phyloP scores from a whole-genome alignment of 2,329 filamentous ascomycete genomes.

The Apiospora koreana region DNA sequence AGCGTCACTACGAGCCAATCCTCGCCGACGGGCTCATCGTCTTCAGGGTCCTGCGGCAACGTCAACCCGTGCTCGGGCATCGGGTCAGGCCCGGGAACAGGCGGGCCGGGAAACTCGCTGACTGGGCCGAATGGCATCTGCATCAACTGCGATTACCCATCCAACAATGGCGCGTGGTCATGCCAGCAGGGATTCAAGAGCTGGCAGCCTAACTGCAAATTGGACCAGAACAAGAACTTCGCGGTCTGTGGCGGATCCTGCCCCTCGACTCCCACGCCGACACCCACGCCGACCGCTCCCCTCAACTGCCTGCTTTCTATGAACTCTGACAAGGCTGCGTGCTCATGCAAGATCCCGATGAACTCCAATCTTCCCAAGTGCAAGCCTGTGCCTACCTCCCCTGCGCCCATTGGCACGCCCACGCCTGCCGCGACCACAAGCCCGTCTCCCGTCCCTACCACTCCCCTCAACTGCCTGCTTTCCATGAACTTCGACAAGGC shows the following conservation, averaged over 20 bases:
- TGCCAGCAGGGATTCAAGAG: background rate
- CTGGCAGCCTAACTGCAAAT: slow-evolving; percentile 1
- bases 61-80: background rate
- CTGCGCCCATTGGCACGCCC: background rate
- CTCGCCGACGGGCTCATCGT: background rate
- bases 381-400: background rate
- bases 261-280: background rate
- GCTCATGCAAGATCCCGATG: background rate
- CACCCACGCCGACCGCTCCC: background rate
- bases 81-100: background rate
- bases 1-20: background rate
- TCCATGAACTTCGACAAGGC: background rate
- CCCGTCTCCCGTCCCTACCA: too few species aligned
- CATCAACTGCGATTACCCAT: background rate
- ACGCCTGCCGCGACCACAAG: background rate
- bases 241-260: background rate
- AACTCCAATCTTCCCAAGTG: background rate
- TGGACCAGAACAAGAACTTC: background rate
- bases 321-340: background rate
- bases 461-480: too few species aligned
- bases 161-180: background rate
- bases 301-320: background rate
- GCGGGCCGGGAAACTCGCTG: background rate
- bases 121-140: background rate
- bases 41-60: background rate